A percentile compares a stretch with the other conserved stretches of the same genome.
Conservation (phyloP, 1,139 yeast species). For the Candida tropicalis region DNA sequence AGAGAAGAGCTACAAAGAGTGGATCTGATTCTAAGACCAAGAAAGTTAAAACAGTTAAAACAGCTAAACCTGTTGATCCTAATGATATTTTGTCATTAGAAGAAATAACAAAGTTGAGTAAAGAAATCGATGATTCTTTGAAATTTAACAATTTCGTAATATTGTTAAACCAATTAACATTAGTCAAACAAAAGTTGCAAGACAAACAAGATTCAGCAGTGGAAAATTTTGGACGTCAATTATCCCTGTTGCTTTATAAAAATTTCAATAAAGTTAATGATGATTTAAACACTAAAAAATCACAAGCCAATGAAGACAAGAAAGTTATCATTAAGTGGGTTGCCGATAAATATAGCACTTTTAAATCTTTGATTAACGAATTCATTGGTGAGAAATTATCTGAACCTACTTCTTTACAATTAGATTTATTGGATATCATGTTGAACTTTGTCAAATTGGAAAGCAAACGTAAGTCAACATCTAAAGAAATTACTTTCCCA, state of each 20-base stretch:
- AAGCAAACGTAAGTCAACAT: conserved; percentile 51
- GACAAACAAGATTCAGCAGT: conserved; percentile 25
- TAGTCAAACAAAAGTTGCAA: conserved; percentile 24
- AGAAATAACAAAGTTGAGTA: conserved; percentile 34
- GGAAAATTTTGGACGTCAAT: conserved; percentile 45
- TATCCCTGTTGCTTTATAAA: conserved; percentile 55
- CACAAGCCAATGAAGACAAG: conserved; percentile 54
- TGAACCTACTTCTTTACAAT: conserved; percentile 47
- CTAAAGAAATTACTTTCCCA: conserved; percentile 62
- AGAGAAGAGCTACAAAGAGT: conserved; percentile 21
- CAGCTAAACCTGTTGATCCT: conserved; percentile 2
- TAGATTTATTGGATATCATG: conserved; percentile 65
- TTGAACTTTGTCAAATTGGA: conserved; percentile 68
- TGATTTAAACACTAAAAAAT: conserved; percentile 36
- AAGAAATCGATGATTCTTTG: conserved; percentile 28
- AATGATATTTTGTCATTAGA: conserved; percentile 22
- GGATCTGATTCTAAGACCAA: conserved; percentile 12
- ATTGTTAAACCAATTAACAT: conserved; percentile 42
- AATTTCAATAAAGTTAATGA: conserved; percentile 57
- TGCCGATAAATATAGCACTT: conserved; percentile 58
- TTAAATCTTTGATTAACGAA: conserved; percentile 47
- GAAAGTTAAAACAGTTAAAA: conserved; percentile 8
- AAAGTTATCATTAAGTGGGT: conserved; percentile 63
- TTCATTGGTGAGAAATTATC: conserved; percentile 37
- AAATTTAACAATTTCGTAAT: conserved; percentile 56